Conservation (phyloP, 2,329 filamentous ascomycete genomes). For the Triangularia verruculosa region DNA sequence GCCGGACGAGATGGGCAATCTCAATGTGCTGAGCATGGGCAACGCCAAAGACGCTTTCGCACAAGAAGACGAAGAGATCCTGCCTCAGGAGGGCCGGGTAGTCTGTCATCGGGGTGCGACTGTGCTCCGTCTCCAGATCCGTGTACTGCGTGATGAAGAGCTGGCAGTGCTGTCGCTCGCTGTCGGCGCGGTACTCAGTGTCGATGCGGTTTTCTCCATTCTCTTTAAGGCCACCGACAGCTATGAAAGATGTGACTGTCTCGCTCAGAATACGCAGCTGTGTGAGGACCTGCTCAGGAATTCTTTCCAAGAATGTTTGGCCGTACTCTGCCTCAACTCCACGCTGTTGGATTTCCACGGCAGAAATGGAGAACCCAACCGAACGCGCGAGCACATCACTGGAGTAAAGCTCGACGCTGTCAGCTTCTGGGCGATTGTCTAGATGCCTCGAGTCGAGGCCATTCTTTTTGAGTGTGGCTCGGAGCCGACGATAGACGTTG, state of each 20-base stretch:
- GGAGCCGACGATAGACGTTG: constrained; percentile 58
- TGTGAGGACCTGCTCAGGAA: constrained; percentile 78
- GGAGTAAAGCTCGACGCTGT: constrained; percentile 46
- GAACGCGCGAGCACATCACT: constrained; percentile 62
- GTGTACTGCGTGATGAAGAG: constrained; percentile 65
- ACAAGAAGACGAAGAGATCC: constrained; percentile 77
- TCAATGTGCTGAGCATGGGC: constrained; percentile 67
- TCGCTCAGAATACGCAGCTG: constrained; percentile 87
- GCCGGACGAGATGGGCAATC: constrained; percentile 72
- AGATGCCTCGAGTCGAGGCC: constrained; percentile 43
- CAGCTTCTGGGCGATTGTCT: constrained; percentile 31
- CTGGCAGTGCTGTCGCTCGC: constrained; percentile 70
- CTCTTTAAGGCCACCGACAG: constrained; percentile 67
- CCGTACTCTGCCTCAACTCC: constrained; percentile 73
- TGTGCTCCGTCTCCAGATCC: constrained; percentile 40
- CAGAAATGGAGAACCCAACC: constrained; percentile 81
- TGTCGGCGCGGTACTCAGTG: constrained; percentile 64
- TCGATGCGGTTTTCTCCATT: constrained; percentile 59
- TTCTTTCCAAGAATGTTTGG: constrained; percentile 74
- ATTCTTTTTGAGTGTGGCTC: constrained; percentile 57
- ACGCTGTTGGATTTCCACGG: constrained; percentile 87
- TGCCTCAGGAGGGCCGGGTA: constrained; percentile 60
- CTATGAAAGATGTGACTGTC: constrained; percentile 80
- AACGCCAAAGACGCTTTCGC: constrained; percentile 72
- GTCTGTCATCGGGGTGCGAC: constrained; percentile 42